Evolutionary conservation across 768 basidiomycete species (phyloP), one percentile per base, ranked within the genome.

Genomic region (Trametes cubensis): DNA sequence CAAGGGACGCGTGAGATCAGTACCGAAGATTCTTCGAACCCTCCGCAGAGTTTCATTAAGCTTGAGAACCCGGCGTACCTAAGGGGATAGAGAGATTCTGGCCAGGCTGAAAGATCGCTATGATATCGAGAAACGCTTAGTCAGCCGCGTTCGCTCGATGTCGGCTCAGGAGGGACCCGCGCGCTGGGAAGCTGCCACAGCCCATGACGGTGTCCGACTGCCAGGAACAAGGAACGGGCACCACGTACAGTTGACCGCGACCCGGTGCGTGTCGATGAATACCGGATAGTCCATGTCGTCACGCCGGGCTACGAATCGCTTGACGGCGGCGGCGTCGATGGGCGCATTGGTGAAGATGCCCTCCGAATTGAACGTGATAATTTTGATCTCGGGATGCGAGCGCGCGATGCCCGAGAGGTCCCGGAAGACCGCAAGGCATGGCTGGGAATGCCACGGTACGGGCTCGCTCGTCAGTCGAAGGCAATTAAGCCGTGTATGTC

Each of bases 291-390:
- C 65, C 69, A 73, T 71, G 58, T 73, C 68, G 41, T 52, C 46
- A 51, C 71, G 66, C 13, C 56, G 46, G 14, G 64, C 51, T 45
- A 73, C 56, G 63, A 73, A 73, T 38, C 49, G 39, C 56, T 63
- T 68, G 53, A 73, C 64, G 6, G 66, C 64, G 26, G 63, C 47
- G 50, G 66, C 61, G 65, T 73, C 67, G 30, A 68, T 70, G 20
- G 65, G 62, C 7, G 67, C 61, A 30, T 68, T 64, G 38, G 69
- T 71, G 69, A 72, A 73, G 47, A 73, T 72, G 18, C 69, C 70
- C 55, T 73, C 72, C 63, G 69, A 62, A 50, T 72, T 71, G 67
- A 69, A 72, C 26, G 69, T 68, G 69, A 71, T 68, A 21, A 73
- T 66, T 48, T 72, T 69, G 58, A 72, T 64, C 18, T 67, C 63